These are phyloP conservation scores for Pseudognaphalium luteoalbum DNA, from an alignment of 129 eudicot species.

Conservation along the genomic window DNA sequence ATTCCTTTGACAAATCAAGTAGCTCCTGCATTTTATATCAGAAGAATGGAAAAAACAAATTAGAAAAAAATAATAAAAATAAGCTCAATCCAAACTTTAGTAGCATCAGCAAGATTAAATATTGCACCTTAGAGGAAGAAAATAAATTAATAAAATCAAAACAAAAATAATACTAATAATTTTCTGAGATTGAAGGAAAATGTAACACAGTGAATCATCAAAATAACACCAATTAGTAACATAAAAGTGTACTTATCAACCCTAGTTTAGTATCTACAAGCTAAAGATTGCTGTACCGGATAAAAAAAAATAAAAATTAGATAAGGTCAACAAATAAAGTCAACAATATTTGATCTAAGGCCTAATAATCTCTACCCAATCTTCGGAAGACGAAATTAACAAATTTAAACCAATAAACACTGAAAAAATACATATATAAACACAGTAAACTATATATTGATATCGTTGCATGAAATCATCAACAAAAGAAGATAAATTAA, in stretches of 20 bases:
- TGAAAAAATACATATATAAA: background rate
- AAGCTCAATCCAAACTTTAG: background rate
- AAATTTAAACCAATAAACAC: conserved; percentile 6
- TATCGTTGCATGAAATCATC: background rate
- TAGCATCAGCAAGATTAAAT: background rate
- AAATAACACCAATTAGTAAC: background rate
- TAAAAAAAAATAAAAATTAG: background rate
- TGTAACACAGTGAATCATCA: background rate
- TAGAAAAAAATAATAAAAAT: background rate
- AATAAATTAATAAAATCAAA: too few relatives aligned
- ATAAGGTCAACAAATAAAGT: conserved; percentile 19
- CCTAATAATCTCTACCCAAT: background rate
- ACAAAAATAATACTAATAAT: background rate
- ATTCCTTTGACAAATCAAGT: background rate
- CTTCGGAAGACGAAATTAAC: background rate
- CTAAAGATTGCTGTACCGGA: background rate
- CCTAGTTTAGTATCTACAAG: background rate
- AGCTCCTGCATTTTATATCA: conserved; percentile 34
- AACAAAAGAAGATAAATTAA: conserved; percentile 10
- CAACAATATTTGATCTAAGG: conserved; percentile 2
- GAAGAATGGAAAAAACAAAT: background rate
- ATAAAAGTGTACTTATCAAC: background rate
- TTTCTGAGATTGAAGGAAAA: background rate
- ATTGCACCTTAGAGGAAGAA: background rate
- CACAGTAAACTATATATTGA: background rate